A percentile compares a stretch with the other conserved stretches of the same genome.
Conservation (phyloP, 2,329 filamentous ascomycete species). For the Colletotrichum sp. region DNA sequence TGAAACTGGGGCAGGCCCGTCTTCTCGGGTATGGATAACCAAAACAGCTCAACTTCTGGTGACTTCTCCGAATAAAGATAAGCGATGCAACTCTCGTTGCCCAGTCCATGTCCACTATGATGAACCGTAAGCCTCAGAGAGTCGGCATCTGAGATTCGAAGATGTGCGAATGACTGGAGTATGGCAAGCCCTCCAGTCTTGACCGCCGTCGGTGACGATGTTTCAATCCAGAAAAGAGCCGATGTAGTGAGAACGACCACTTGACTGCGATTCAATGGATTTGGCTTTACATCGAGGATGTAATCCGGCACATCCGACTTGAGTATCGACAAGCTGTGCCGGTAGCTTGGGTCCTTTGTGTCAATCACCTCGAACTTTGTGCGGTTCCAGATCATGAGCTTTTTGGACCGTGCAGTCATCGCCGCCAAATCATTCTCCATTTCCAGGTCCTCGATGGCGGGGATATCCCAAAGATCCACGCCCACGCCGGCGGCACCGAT, state of each 20-base stretch:
- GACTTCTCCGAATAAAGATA: conserved; percentile 36
- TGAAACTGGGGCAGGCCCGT: conserved; percentile 39
- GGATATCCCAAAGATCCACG: conserved; percentile 27
- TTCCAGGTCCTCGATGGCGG: conserved; percentile 6
- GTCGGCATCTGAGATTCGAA: conserved; percentile 40
- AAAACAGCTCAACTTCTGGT: conserved; percentile 38
- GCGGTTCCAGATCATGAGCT: conserved; percentile 41
- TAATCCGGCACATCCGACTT: conserved; percentile 33
- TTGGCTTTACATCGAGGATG: conserved; percentile 62
- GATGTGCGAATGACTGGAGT: conserved; percentile 50
- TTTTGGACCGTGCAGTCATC: conserved; percentile 9
- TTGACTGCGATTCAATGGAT: conserved; percentile 50
- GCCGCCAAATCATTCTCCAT: conserved; percentile 3
- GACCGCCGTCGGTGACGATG: conserved; percentile 28
- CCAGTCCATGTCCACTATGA: conserved; percentile 21
- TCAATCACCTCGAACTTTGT: conserved; percentile 39
- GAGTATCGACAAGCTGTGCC: conserved; percentile 27
- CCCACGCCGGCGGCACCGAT: conserved; percentile 34
- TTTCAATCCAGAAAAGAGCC: conserved; percentile 53
- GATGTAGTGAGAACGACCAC: conserved; percentile 64
- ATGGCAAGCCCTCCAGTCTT: conserved; percentile 27
- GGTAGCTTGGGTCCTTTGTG: conserved; percentile 32
- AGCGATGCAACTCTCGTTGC: conserved; percentile 29
- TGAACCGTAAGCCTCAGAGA: conserved; percentile 44
- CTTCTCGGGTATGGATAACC: conserved; percentile 31